Conservation (phyloP, 257 asterid genomes). For the Nicotiana attenuata region DNA sequence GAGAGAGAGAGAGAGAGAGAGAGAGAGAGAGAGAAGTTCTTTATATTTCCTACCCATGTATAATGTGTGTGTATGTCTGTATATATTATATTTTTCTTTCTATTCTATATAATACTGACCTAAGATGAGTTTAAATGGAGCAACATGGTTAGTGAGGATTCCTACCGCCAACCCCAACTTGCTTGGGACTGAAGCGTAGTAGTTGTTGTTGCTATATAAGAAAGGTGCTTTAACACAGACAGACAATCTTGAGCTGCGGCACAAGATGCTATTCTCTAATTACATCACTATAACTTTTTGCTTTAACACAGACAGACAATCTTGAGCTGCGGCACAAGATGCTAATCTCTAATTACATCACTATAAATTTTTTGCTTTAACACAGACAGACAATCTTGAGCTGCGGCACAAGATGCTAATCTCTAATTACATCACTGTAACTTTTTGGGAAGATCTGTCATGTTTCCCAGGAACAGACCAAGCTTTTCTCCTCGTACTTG, state of each 20-base stretch:
- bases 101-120: too few species aligned
- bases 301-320: not conserved
- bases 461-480: not conserved
- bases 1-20: too few species aligned
- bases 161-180: too few species aligned
- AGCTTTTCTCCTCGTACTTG: not conserved
- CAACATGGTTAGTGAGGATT: too few species aligned
- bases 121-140: too few species aligned
- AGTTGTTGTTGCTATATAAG: not conserved
- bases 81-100: too few species aligned
- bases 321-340: not conserved
- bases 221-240: not conserved
- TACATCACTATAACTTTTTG: not conserved
- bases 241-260: not conserved
- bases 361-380: not conserved
- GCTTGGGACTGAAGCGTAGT: too few species aligned
- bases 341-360: not conserved
- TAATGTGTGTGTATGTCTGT: too few species aligned
- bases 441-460: slow-evolving; percentile 5
- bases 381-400: not conserved
- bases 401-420: not conserved
- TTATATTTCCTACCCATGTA: too few species aligned
- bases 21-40: too few species aligned
- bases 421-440: not conserved
- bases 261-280: not conserved